Evolutionary conservation across 2,329 filamentous ascomycete species (phyloP).

Genomic region (Nemania sp.): DNA sequence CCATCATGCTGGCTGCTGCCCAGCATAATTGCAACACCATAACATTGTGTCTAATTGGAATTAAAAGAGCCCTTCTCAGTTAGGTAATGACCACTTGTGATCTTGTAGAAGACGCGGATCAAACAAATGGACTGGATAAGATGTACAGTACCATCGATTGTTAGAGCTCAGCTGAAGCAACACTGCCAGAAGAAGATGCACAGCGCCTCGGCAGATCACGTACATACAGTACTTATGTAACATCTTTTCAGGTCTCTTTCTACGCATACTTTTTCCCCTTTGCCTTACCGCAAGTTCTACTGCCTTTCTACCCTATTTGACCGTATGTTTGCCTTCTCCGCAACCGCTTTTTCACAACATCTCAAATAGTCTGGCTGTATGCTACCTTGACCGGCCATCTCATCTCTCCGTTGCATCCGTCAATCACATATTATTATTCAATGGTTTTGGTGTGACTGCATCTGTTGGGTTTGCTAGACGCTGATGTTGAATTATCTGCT

Average conservation of each 20-base stretch:
- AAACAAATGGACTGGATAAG: neutral
- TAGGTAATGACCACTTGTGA: constrained; percentile 1
- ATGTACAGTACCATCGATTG: neutral
- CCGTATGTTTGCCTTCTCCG: neutral
- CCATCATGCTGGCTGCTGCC: no score
- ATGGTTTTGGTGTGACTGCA: neutral
- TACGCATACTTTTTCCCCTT: constrained; percentile 1
- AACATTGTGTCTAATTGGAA: neutral
- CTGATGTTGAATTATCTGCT: no score
- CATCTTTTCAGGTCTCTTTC: no score
- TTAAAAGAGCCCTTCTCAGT: no score
- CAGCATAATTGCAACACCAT: neutral
- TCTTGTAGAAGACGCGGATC: constrained; percentile 7
- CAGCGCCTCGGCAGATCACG: constrained; percentile 7
- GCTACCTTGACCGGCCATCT: neutral
- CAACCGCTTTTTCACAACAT: neutral
- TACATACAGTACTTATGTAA: neutral
- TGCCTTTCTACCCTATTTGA: constrained; percentile 12
- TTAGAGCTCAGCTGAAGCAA: constrained; percentile 17
- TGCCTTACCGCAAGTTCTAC: constrained; percentile 8
- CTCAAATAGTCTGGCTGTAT: neutral
- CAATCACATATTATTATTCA: neutral
- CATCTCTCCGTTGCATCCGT: neutral
- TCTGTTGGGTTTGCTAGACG: no score
- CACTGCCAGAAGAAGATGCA: constrained; percentile 10